Conservation (phyloP, 768 basidiomycete species). For the Russula vinacea region DNA sequence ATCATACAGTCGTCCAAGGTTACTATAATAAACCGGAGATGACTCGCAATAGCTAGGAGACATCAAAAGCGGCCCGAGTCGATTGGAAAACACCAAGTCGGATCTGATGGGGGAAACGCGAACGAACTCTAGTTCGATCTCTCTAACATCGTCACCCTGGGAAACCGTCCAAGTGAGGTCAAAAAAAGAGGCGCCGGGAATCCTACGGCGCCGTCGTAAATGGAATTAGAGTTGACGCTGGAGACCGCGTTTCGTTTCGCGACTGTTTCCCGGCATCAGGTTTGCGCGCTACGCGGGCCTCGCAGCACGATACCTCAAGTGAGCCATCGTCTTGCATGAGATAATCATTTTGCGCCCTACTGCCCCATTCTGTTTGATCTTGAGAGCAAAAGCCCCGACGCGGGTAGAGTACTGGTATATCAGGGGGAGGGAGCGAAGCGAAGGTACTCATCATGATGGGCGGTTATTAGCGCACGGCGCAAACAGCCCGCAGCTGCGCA, state of each 20-base stretch:
- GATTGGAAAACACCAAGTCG: neutral
- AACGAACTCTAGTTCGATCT: neutral
- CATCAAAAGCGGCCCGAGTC: neutral
- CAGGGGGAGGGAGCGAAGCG: neutral
- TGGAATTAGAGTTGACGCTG: slow-evolving; percentile 10
- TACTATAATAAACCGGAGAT: neutral
- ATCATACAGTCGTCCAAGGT: neutral
- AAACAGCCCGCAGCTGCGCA: slow-evolving; percentile 1
- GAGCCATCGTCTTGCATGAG: neutral
- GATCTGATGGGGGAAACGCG: neutral
- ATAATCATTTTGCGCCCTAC: neutral
- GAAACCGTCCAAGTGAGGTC: neutral
- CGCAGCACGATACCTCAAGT: neutral
- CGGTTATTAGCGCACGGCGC: neutral
- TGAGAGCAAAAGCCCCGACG: neutral
- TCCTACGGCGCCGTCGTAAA: neutral
- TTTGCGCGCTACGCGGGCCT: slow-evolving; percentile 20
- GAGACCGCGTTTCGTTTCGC: neutral
- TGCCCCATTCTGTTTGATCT: neutral
- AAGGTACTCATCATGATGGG: no score
- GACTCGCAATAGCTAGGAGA: no score
- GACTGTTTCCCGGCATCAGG: slow-evolving; percentile 1
- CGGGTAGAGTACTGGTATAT: neutral
- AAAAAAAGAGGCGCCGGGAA: neutral
- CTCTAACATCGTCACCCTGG: slow-evolving; percentile 4